Base-by-base conservation (phyloP, 2,329 filamentous ascomycete genomes). In the Graphilbum fragrans region DNA sequence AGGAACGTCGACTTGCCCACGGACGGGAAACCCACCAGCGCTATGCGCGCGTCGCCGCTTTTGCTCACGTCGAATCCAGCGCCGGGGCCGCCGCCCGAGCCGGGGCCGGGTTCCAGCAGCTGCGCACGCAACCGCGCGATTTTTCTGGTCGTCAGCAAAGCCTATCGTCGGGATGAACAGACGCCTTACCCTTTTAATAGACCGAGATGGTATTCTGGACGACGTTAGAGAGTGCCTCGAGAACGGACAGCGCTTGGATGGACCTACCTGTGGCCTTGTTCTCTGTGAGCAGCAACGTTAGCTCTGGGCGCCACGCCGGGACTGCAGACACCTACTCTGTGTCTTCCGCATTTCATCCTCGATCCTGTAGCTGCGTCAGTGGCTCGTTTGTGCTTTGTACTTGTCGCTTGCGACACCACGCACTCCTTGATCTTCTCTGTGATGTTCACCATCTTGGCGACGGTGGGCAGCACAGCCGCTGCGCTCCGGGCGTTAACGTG, bases 391-490 rank as follows among this genome's bases (percentile, higher is more conserved):
- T 27, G 7, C 12, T 27, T 9, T 9, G 17, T 12, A 8, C 14
- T 23, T 19, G 11, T 27, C 14, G 29, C 38, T 19, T 32, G n/a
- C 19, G 14, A 44, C 22, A 38, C 5, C 38, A 60, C 80, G 57
- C 65, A 94, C 90, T 96, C 92, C 74, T 98, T 98, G 70, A 98
- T 98, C 75, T 94, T 96, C 42, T 98, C 93, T 51, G 92, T 96
- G 52, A 98, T 98, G 70, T 96, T 96, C 64, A 96, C 92, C 92
- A 98, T 98, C 56, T 66, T 74, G 44, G 44, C 49, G 25, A 58
- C 34, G 39, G 38, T 27, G 42, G 29, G 45, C 45, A 47, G 45
- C 47, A 20, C n/a, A 14, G 38, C 35, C 35, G 42, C 42, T 43
- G 42, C 41, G n/a, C 25, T 35, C 38, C 35, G 25, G 7, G 25